Percentiles rank a stretch among this genome's conserved stretches.
These are phyloP conservation scores for Thoreauomyces humboldtii DNA, from an alignment of 192 early-diverging fungal genomes.

Conservation along the genomic window DNA sequence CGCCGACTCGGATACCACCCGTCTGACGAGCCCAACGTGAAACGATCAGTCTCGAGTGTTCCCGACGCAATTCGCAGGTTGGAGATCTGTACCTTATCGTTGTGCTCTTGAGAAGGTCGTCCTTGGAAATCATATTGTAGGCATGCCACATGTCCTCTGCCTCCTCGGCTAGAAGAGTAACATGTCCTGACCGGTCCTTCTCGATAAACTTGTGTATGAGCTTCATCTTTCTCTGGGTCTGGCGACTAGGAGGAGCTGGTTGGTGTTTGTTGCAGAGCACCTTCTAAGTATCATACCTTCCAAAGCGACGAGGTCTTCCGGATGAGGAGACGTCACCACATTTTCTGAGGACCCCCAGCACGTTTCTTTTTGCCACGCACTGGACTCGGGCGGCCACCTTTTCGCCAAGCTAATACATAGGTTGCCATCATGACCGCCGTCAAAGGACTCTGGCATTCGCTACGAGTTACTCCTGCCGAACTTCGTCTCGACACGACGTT, in stretches of 20 bases:
- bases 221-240: no score
- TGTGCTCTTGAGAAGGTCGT: constrained; percentile 82
- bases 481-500: constrained; percentile 78
- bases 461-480: constrained; percentile 45
- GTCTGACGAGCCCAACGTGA: constrained; percentile 41
- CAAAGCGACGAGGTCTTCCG: no score
- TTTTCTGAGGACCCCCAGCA: no score
- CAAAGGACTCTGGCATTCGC: no score
- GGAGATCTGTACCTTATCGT: constrained; percentile 65
- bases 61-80: neutral
- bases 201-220: constrained; percentile 68
- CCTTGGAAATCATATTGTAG: constrained; percentile 74
- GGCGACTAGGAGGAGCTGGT: no score
- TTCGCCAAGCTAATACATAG: no score
- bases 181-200: constrained; percentile 76
- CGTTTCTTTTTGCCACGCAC: no score
- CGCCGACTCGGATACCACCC: constrained; percentile 80
- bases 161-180: constrained; percentile 84
- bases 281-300: no score
- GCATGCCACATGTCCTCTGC: constrained; percentile 98
- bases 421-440: no score
- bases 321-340: no score
- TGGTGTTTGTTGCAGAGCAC: no score
- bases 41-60: neutral
- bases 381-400: no score